A percentile compares a stretch with the other conserved stretches of the same genome.
Conservation (phyloP, 805 yeast genomes). For the Clavispora fructus region DNA sequence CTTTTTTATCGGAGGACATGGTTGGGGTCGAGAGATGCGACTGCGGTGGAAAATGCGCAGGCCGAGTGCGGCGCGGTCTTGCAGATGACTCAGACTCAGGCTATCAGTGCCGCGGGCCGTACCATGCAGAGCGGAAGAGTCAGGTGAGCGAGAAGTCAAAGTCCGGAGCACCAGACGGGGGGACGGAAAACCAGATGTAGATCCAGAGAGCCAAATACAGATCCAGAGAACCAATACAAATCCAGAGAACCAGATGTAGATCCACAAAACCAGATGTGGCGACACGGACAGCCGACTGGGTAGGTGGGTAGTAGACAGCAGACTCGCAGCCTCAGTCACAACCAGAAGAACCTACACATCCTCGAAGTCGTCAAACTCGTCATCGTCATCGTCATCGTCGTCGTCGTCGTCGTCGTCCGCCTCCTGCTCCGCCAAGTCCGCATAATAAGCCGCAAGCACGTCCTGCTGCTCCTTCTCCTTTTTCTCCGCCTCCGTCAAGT, state of each 20-base stretch:
- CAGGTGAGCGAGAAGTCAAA: too few relatives aligned
- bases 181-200: too few relatives aligned
- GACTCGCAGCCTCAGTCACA: too few relatives aligned
- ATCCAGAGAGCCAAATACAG: too few relatives aligned
- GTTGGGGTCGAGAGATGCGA: background rate
- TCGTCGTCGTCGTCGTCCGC: constrained; percentile 58
- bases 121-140: too few relatives aligned
- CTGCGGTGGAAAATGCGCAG: background rate
- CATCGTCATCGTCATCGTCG: constrained; percentile 42
- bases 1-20: constrained; percentile 10
- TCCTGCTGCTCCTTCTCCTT: constrained; percentile 55
- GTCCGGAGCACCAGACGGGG: too few relatives aligned
- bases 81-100: background rate
- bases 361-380: constrained; percentile 28
- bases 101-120: too few relatives aligned
- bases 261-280: too few relatives aligned
- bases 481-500: constrained; percentile 12
- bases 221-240: too few relatives aligned
- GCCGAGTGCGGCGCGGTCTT: background rate
- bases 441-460: constrained; percentile 63
- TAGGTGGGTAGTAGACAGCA: too few relatives aligned
- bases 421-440: constrained; percentile 66
- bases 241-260: too few relatives aligned
- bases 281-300: too few relatives aligned
- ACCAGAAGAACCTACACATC: constrained; percentile 10